Evolutionary conservation across 805 yeast genomes (phyloP), one percentile per base, ranked within the genome.

Genomic region (Teunomyces lycoperdinae): DNA sequence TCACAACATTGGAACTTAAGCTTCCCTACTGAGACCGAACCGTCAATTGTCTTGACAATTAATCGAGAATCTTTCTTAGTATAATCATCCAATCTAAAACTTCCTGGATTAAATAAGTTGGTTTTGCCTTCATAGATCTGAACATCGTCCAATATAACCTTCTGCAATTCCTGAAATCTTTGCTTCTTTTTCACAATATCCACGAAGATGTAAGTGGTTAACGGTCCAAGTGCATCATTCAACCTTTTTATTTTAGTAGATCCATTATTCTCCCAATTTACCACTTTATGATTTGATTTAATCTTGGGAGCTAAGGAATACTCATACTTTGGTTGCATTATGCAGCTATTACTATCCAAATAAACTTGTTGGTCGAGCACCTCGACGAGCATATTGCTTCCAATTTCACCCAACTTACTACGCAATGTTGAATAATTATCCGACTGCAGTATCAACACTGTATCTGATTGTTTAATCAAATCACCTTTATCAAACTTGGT

Each of bases 401-500:
- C 97, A 2, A 70, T 56, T 0, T 45, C 54, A 0, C 89, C 89
- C 14, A 91, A 67, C 43, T 70, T 76, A 1, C 70, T 68, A 40
- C 77, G 70, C 16, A 91, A 63, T 0, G 77, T 52, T 0, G 42
- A 48, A 38, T 74, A 65, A 9, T 81, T 79, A 29, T 83, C 87
- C 8, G 62, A 53, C 3, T 60, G 61, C 0, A 44, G 46, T 1
- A 88, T 71, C 0, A 60, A 54, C 0, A 80, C 56, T 24, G 71
- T 71, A 2, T 58, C 59, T 1, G 87, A 74, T 52, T 86, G 95
- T 13, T 73, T 63, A 2, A 94, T 61, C 0, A 92, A 78, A 1
- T 74, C 70, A 1, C 99, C 99, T 30, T 70, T 73, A 57, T 94
- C 99, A 58, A 94, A 94, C 60, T 82, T 77, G 0, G 85, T 76